A percentile compares a stretch with the other conserved stretches of the same genome.
phyloP scores from a whole-genome alignment of 2,329 filamentous ascomycete species.

The Hymenoscyphus salicellus region DNA sequence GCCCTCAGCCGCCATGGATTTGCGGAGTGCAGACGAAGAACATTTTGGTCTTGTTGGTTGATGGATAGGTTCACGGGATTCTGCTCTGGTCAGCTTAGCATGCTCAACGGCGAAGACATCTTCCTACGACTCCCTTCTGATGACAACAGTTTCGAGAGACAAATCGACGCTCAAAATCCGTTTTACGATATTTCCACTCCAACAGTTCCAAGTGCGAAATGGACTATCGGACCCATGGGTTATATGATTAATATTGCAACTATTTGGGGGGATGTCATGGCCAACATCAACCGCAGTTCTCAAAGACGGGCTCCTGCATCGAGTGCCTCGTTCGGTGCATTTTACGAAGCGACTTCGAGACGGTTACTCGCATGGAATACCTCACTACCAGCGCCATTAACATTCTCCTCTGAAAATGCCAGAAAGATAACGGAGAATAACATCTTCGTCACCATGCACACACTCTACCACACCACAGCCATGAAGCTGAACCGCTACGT shows the following conservation, averaged over 20 bases:
- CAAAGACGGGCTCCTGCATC: constrained; percentile 21
- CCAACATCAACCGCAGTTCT: constrained; percentile 54
- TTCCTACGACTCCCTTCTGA: constrained; percentile 65
- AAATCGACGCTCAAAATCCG: constrained; percentile 55
- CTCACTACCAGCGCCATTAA: constrained; percentile 53
- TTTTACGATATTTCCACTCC: constrained; percentile 55
- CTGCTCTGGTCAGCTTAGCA: constrained; percentile 51
- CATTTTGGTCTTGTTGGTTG: constrained; percentile 69
- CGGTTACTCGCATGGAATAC: constrained; percentile 57
- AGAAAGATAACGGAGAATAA: constrained; percentile 51
- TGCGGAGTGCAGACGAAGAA: constrained; percentile 65
- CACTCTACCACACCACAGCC: constrained; percentile 62
- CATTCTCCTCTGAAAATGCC: constrained; percentile 56
- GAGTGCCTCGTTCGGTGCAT: constrained; percentile 41
- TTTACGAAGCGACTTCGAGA: constrained; percentile 50
- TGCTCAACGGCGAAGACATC: constrained; percentile 62
- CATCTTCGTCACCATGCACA: constrained; percentile 62
- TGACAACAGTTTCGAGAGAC: constrained; percentile 59
- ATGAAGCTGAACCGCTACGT: constrained; percentile 65
- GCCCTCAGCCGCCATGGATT: constrained; percentile 56
- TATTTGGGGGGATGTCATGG: constrained; percentile 64
- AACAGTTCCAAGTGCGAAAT: constrained; percentile 39
- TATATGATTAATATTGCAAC: constrained; percentile 61
- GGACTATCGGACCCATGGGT: constrained; percentile 44
- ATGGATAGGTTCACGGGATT: constrained; percentile 65